These are phyloP conservation scores for Dionaea muscipula DNA, from an alignment of 179 eudicot species.

Conservation along the genomic window DNA sequence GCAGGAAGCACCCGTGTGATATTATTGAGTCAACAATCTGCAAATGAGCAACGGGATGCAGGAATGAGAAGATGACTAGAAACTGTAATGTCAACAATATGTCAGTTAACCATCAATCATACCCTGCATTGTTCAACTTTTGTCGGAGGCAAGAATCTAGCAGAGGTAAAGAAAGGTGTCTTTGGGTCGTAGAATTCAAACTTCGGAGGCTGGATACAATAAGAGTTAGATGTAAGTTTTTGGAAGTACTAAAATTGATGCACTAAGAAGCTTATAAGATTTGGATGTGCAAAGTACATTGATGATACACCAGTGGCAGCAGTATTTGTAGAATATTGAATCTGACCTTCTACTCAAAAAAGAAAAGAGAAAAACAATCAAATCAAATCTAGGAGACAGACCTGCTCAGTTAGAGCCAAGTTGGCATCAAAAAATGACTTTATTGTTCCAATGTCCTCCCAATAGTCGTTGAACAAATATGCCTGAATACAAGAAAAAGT, in stretches of 20 bases:
- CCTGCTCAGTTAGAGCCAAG: constrained; percentile 78
- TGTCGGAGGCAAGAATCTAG: constrained; percentile 79
- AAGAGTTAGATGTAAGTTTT: constrained; percentile 7
- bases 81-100: neutral
- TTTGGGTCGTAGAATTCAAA: constrained; percentile 77
- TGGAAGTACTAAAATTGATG: neutral
- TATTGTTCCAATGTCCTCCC: constrained; percentile 92
- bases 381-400: no score
- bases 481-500: constrained; percentile 32
- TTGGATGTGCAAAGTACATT: no score
- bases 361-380: no score
- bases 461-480: constrained; percentile 75
- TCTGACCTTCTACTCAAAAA: no score
- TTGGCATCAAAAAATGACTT: constrained; percentile 87
- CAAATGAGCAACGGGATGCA: constrained; percentile 3
- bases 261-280: no score
- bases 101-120: neutral
- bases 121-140: constrained; percentile 80
- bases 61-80: neutral
- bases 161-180: constrained; percentile 78
- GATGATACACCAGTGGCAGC: no score
- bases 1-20: constrained; percentile 84
- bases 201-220: constrained; percentile 61
- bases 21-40: constrained; percentile 76
- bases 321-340: no score